These are phyloP conservation scores for Aspergillus novofumigatus DNA, from an alignment of 2,329 filamentous ascomycete species.

Conservation along the genomic window DNA sequence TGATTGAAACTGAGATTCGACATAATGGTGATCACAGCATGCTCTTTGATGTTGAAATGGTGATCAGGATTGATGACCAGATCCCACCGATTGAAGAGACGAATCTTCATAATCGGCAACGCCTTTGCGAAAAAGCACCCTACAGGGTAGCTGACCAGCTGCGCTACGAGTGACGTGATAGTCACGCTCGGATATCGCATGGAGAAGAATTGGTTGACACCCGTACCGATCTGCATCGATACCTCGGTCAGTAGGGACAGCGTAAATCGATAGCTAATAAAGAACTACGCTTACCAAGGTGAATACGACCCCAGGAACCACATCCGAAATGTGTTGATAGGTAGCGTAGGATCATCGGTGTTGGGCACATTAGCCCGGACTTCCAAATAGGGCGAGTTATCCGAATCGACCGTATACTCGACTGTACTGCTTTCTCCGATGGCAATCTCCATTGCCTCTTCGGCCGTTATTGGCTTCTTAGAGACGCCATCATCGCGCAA, in stretches of 20 bases:
- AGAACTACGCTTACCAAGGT: slow-evolving; percentile 29
- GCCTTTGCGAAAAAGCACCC: slow-evolving; percentile 37
- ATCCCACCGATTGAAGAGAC: slow-evolving; percentile 11
- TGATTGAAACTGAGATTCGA: slow-evolving; percentile 45
- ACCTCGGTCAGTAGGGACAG: not conserved
- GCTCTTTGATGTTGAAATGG: slow-evolving; percentile 47
- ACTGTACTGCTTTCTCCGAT: slow-evolving; percentile 14
- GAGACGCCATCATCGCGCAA: slow-evolving; percentile 2
- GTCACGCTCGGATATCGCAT: slow-evolving; percentile 43
- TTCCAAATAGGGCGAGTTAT: slow-evolving; percentile 26
- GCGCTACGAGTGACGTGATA: slow-evolving; percentile 43
- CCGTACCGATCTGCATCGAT: slow-evolving; percentile 29
- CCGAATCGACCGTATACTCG: slow-evolving; percentile 20
- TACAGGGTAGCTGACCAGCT: slow-evolving; percentile 42
- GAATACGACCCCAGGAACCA: slow-evolving; percentile 44
- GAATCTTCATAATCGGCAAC: slow-evolving; percentile 33
- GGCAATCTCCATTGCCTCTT: slow-evolving; percentile 17
- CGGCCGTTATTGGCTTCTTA: slow-evolving; percentile 14
- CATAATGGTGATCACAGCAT: slow-evolving; percentile 46
- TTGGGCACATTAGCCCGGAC: slow-evolving; percentile 26
- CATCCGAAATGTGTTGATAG: slow-evolving; percentile 30
- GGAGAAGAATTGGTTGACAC: slow-evolving; percentile 46
- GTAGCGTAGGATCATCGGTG: slow-evolving; percentile 24
- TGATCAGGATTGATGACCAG: slow-evolving; percentile 39
- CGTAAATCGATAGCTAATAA: not conserved